Evolutionary conservation across 495 filamentous ascomycete species (phyloP).

Genomic region (Durotheca rogersii): DNA sequence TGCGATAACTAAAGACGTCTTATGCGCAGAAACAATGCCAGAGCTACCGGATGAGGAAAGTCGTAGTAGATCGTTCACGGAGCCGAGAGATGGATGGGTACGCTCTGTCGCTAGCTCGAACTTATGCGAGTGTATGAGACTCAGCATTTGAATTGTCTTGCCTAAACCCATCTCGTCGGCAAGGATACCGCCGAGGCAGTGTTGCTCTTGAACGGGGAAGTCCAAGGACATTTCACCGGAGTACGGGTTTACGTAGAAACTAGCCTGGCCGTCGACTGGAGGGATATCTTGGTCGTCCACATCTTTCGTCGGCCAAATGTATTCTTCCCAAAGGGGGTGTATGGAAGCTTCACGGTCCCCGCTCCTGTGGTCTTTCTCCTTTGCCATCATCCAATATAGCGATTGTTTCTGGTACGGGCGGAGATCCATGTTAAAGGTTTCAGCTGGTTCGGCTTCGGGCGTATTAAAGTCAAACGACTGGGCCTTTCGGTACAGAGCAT

Average conservation of each 20-base stretch:
- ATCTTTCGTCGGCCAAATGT: constrained; percentile 84
- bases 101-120: constrained; percentile 51
- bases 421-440: constrained; percentile 77
- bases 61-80: constrained; percentile 32
- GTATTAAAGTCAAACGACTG: constrained; percentile 96
- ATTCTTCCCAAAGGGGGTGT: constrained; percentile 98
- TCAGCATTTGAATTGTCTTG: constrained; percentile 97
- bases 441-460: constrained; percentile 76
- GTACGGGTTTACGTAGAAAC: constrained; percentile 95
- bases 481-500: constrained; percentile 91
- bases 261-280: constrained; percentile 58
- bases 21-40: constrained; percentile 67
- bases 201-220: constrained; percentile 90
- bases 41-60: constrained; percentile 40
- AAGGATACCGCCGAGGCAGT: constrained; percentile 89
- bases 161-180: constrained; percentile 92
- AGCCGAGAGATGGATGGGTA: constrained; percentile 34
- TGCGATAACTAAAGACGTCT: constrained; percentile 90
- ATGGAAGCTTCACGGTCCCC: constrained; percentile 69
- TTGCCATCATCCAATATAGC: constrained; percentile 90
- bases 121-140: constrained; percentile 81
- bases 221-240: constrained; percentile 91
- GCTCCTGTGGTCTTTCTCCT: constrained; percentile 76
- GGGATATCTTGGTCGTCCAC: constrained; percentile 77
- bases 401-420: constrained; percentile 96